Conservation (phyloP, 345 rosid genomes). For the Boechera divaricarpa region DNA sequence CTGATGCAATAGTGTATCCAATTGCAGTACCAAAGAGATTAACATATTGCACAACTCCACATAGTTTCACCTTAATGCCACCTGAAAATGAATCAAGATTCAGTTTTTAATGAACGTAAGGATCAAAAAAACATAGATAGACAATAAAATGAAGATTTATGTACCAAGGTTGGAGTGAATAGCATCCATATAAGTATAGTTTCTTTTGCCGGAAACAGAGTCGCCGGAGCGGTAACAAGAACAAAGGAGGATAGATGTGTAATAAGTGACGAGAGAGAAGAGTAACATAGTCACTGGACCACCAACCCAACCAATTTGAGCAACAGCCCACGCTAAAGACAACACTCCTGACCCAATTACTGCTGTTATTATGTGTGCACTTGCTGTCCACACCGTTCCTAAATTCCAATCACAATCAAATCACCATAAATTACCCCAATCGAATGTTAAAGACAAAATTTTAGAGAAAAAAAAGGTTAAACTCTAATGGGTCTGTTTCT, state of each 20-base stretch:
- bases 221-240: slow-evolving; percentile 78
- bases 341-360: slow-evolving; percentile 85
- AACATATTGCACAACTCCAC: slow-evolving; percentile 71
- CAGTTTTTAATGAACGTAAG: not conserved
- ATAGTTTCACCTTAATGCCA: slow-evolving; percentile 60
- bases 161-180: slow-evolving; percentile 66
- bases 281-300: slow-evolving; percentile 68
- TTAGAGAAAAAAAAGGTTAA: not conserved
- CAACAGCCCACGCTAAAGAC: slow-evolving; percentile 78
- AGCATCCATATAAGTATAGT: slow-evolving; percentile 79
- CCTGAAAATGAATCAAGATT: slow-evolving; percentile 48
- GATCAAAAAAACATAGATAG: not conserved
- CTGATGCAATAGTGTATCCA: slow-evolving; percentile 78
- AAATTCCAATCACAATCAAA: slow-evolving; percentile 20
- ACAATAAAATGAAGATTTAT: not conserved
- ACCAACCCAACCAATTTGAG: slow-evolving; percentile 84
- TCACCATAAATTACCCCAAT: slow-evolving; percentile 3
- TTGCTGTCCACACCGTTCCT: slow-evolving; percentile 80
- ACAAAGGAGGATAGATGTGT: slow-evolving; percentile 64
- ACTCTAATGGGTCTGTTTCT: not conserved
- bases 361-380: slow-evolving; percentile 70
- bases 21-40: slow-evolving; percentile 78
- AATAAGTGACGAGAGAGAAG: slow-evolving; percentile 75
- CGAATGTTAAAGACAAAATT: not conserved
- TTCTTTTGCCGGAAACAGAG: slow-evolving; percentile 62